These are phyloP conservation scores for Capsicum pubescens DNA, from an alignment of 257 asterid species.

Conservation along the genomic window DNA sequence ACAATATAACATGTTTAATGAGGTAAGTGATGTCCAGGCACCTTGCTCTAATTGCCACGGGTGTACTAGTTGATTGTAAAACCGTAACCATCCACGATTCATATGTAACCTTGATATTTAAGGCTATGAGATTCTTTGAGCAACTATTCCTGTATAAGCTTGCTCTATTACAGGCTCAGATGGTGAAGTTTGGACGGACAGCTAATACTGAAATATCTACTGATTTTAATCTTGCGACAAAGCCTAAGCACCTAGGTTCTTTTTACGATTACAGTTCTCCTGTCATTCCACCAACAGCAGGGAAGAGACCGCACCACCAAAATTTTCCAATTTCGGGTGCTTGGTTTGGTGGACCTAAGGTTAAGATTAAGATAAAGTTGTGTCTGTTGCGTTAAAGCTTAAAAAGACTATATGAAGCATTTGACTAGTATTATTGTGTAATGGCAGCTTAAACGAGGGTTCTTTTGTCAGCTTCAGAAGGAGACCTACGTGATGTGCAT, in stretches of 20 bases:
- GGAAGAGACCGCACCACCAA: background rate
- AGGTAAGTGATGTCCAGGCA: background rate
- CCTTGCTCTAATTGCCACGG: background rate
- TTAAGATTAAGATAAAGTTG: background rate
- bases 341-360: background rate
- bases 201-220: background rate
- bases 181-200: background rate
- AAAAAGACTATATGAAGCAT: background rate
- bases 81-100: constrained; percentile 9
- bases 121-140: constrained; percentile 12
- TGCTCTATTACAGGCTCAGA: background rate
- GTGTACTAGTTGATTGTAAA: constrained; percentile 24
- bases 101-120: background rate
- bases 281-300: background rate
- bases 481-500: background rate
- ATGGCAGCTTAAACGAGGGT: background rate
- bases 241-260: background rate
- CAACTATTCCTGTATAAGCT: background rate
- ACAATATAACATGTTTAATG: constrained; percentile 9
- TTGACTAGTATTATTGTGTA: background rate
- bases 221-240: background rate
- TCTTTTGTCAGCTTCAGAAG: constrained; percentile 28
- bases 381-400: background rate
- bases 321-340: background rate
- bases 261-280: background rate